These are phyloP conservation scores for Euphorbia lathyris DNA, from an alignment of 345 rosid genomes.

Conservation along the genomic window DNA sequence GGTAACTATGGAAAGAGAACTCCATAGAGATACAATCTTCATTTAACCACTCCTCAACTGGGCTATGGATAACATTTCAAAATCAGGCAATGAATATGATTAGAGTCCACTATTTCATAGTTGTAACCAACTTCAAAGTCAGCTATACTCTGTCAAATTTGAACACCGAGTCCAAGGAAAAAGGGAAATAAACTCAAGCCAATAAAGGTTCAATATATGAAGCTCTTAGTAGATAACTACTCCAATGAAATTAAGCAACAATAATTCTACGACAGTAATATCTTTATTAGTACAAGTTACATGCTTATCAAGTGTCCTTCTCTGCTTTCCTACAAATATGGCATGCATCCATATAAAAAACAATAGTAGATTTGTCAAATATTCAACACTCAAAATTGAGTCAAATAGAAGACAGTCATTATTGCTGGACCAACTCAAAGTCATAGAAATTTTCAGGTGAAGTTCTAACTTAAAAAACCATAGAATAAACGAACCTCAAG, in stretches of 20 bases:
- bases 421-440: background rate
- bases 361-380: background rate
- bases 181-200: background rate
- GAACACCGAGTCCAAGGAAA: background rate
- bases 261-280: background rate
- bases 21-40: background rate
- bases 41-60: background rate
- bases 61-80: background rate
- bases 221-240: background rate
- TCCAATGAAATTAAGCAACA: too few species aligned
- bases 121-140: background rate
- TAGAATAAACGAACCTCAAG: conserved; percentile 50
- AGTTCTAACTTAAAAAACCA: background rate
- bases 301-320: background rate
- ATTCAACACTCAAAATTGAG: background rate
- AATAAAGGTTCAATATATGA: background rate
- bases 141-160: too few species aligned
- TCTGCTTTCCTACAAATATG: background rate
- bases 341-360: background rate
- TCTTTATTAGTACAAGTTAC: too few species aligned
- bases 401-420: background rate
- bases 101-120: background rate
- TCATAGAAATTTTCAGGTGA: background rate
- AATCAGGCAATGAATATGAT: background rate
- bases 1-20: background rate